phyloP scores from a whole-genome alignment of 1,284 basidiomycete species.

The Malassezia pachydermatis region DNA sequence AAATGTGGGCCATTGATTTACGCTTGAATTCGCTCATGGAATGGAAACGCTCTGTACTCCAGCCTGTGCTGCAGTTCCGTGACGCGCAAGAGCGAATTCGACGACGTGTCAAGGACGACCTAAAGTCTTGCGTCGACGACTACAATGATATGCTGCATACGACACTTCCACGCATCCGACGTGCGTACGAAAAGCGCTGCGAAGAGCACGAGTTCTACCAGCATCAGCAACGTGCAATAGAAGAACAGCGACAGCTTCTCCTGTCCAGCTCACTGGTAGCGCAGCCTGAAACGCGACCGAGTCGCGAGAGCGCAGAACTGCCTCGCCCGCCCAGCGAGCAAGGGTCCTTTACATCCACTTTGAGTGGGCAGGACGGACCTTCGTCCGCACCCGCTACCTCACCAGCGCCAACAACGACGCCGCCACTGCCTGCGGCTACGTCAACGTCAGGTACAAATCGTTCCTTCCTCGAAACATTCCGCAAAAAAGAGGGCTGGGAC shows the following conservation, averaged over 20 bases:
- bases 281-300: background rate
- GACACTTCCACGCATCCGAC: slow-evolving; percentile 30
- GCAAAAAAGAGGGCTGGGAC: slow-evolving; percentile 41
- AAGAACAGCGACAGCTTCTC: slow-evolving; percentile 39
- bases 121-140: slow-evolving; percentile 27
- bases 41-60: slow-evolving; percentile 25
- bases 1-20: slow-evolving; percentile 25
- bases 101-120: slow-evolving; percentile 38
- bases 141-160: slow-evolving; percentile 40
- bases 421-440: too few species aligned
- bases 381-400: background rate
- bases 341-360: too few species aligned
- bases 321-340: too few species aligned
- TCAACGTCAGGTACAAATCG: slow-evolving; percentile 10
- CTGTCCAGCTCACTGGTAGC: background rate
- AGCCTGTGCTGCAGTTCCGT: slow-evolving; percentile 35
- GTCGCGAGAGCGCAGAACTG: too few species aligned
- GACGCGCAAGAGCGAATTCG: slow-evolving; percentile 41
- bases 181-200: slow-evolving; percentile 37
- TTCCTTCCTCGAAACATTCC: slow-evolving; percentile 35
- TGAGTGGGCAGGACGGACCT: background rate
- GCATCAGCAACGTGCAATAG: slow-evolving; percentile 38
- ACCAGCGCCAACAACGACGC: background rate
- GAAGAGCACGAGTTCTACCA: slow-evolving; percentile 30
- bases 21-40: slow-evolving; percentile 30